Evolutionary conservation across 1,284 basidiomycete species (phyloP).

Genomic region (Sphagnurus paluster): DNA sequence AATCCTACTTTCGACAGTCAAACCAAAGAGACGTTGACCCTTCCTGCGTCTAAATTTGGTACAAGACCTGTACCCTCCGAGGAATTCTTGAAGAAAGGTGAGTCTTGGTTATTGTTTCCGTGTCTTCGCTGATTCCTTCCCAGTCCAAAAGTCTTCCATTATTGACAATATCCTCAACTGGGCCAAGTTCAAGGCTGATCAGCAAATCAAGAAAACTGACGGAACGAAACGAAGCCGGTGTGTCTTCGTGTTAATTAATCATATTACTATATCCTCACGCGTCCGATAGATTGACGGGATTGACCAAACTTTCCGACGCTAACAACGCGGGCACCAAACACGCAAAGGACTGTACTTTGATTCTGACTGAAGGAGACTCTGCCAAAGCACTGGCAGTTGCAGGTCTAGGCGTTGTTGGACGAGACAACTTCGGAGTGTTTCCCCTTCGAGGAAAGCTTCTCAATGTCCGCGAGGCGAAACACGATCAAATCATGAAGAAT

Average conservation of each 20-base stretch:
- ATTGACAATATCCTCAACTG: conserved; percentile 93
- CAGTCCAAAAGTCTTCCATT: conserved; percentile 89
- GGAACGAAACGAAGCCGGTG: conserved; percentile 90
- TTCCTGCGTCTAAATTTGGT: conserved; percentile 89
- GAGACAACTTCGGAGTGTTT: conserved; percentile 98
- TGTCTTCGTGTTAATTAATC: conserved; percentile 18
- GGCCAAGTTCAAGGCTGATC: conserved; percentile 97
- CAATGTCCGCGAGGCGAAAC: conserved; percentile 96
- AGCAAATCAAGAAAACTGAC: conserved; percentile 95
- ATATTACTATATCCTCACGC: conserved; percentile 3
- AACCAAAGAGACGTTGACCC: conserved; percentile 95
- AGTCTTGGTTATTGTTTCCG: conserved; percentile 17
- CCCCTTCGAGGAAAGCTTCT: conserved; percentile 96
- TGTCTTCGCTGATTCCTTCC: not conserved
- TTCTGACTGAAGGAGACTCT: conserved; percentile 99
- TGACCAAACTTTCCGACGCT: conserved; percentile 95
- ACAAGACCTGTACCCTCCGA: conserved; percentile 84
- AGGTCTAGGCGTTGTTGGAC: conserved; percentile 92
- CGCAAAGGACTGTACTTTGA: conserved; percentile 88
- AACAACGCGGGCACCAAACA: conserved; percentile 94
- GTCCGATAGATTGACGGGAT: conserved; percentile 72
- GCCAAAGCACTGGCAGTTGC: conserved; percentile 97
- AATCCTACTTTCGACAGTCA: conserved; percentile 99
- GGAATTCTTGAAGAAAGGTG: conserved; percentile 96
- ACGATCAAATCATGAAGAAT: conserved; percentile 98